Evolutionary conservation across 345 rosid species (phyloP).

Genomic region (Salix arbutifolia): DNA sequence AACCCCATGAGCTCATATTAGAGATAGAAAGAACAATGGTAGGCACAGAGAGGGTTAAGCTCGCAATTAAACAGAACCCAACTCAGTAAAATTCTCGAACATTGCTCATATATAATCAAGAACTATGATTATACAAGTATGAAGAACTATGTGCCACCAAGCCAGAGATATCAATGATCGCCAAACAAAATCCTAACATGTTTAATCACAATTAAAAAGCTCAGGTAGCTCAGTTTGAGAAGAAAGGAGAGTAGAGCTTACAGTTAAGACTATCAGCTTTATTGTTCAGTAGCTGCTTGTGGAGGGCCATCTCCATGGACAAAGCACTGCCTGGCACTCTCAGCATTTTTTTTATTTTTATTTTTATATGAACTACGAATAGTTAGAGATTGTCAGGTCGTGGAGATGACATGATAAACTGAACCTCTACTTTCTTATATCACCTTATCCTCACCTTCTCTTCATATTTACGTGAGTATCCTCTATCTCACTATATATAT

Average conservation of each 20-base stretch:
- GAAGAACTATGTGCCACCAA: too few species aligned
- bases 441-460: conserved; percentile 8
- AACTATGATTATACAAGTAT: too few species aligned
- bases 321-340: conserved; percentile 17
- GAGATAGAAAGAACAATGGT: too few species aligned
- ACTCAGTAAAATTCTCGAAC: too few species aligned
- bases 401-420: conserved; percentile 18
- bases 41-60: too few species aligned
- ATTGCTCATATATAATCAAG: too few species aligned
- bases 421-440: conserved; percentile 3
- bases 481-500: neutral
- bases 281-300: conserved; percentile 18
- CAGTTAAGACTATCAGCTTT: conserved; percentile 24
- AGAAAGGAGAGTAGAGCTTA: conserved; percentile 27
- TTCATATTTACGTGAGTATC: conserved; percentile 9
- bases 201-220: too few species aligned
- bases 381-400: neutral
- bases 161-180: too few species aligned
- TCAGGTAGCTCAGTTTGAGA: neutral
- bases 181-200: too few species aligned
- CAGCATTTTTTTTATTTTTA: conserved; percentile 2
- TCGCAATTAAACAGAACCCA: too few species aligned
- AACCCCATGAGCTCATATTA: too few species aligned
- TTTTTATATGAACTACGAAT: neutral
- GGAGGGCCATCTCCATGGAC: conserved; percentile 15